Evolutionary conservation across 23 red algal genomes (phyloP).

Genomic region (Cyanidioschyzon merolae): DNA sequence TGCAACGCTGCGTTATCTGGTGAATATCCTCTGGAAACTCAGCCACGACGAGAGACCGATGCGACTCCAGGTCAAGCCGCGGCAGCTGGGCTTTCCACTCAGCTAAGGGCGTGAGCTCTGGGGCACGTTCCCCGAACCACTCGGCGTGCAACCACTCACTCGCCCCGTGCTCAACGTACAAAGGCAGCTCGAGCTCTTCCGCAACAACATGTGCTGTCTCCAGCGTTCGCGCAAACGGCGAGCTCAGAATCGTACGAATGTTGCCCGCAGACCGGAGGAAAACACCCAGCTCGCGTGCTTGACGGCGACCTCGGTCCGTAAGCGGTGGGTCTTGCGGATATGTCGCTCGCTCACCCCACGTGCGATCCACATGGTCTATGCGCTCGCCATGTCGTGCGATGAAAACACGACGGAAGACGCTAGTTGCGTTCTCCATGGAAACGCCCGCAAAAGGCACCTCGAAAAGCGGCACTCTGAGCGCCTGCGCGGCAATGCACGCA

Average conservation of each 20-base stretch:
- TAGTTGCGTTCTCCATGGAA: not conserved
- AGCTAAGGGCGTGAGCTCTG: not conserved
- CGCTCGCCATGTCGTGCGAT: constrained; percentile 76
- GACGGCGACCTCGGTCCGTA: constrained; percentile 41
- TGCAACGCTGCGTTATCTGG: not conserved
- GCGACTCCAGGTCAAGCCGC: not conserved
- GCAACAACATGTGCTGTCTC: constrained; percentile 21
- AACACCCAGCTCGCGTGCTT: constrained; percentile 40
- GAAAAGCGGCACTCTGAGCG: too few species aligned
- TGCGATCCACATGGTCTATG: constrained; percentile 52
- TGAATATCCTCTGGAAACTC: not conserved
- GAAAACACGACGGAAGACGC: constrained; percentile 20
- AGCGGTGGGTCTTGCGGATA: constrained; percentile 53
- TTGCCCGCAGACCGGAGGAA: constrained; percentile 1
- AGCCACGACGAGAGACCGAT: not conserved
- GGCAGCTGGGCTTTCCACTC: not conserved
- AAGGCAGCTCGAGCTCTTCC: not conserved
- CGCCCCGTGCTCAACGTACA: constrained; percentile 23
- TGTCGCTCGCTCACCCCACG: constrained; percentile 31
- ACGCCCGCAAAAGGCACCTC: too few species aligned
- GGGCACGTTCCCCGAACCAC: constrained; percentile 13
- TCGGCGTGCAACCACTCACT: constrained; percentile 30
- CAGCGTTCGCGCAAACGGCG: constrained; percentile 31
- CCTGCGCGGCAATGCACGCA: too few species aligned
- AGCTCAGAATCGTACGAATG: constrained; percentile 14